These are phyloP conservation scores for Huntiella savannae DNA, from an alignment of 2,329 filamentous ascomycete species.

Conservation along the genomic window DNA sequence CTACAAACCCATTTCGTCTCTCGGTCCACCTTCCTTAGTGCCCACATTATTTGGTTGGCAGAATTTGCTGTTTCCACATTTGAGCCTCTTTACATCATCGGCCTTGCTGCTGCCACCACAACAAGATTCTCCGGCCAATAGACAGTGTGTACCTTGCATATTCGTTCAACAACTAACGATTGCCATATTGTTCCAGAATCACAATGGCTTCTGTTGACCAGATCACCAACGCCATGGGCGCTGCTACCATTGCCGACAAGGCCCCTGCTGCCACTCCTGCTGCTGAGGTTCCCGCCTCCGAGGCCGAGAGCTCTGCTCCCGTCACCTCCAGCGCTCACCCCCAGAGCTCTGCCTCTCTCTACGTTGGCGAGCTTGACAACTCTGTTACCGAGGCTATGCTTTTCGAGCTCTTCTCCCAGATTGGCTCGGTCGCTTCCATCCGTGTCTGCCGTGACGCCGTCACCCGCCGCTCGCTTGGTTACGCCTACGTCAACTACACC, in stretches of 20 bases:
- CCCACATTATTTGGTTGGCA: conserved; percentile 1
- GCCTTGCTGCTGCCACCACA: too few species aligned
- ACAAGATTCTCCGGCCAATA: background rate
- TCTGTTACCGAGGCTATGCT: conserved; percentile 99
- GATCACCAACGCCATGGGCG: conserved; percentile 61
- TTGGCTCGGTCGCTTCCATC: conserved; percentile 95
- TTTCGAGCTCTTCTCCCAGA: conserved; percentile 99
- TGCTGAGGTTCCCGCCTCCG: conserved; percentile 55
- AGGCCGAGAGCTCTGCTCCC: conserved; percentile 41
- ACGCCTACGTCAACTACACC: conserved; percentile 99
- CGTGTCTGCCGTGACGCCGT: conserved; percentile 98
- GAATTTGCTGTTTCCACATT: background rate
- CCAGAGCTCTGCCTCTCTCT: conserved; percentile 91
- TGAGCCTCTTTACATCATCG: background rate
- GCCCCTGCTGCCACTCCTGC: conserved; percentile 47
- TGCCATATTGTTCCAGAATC: conserved; percentile 1
- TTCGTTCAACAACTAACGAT: background rate
- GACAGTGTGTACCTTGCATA: background rate
- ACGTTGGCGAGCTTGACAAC: conserved; percentile 94
- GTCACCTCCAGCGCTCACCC: conserved; percentile 58
- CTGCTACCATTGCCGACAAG: conserved; percentile 47
- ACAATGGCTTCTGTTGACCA: conserved; percentile 59
- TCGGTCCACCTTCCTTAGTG: background rate
- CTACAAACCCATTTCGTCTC: too few species aligned
- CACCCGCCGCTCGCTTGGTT: conserved; percentile 93